A percentile compares a stretch with the other conserved stretches of the same genome.
These are phyloP conservation scores for Tritrichomonas foetus DNA, from an alignment of 208 protist species.

Conservation along the genomic window DNA sequence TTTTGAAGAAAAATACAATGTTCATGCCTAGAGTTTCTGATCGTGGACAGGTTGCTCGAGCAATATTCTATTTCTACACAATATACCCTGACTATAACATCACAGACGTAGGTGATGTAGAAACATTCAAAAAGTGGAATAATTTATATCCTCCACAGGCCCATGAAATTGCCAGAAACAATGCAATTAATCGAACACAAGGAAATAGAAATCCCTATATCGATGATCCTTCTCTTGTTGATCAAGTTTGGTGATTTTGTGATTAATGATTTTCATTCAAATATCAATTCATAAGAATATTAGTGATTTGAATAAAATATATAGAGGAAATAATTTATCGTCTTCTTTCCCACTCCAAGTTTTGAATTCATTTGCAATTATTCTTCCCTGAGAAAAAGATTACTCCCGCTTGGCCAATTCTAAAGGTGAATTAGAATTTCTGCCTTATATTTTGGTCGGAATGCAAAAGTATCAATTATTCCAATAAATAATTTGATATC, in stretches of 20 bases:
- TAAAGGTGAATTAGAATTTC: too few relatives aligned
- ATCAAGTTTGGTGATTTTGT: background rate
- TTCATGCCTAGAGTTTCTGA: slow-evolving; percentile 1
- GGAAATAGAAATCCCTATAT: background rate
- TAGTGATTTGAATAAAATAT: too few relatives aligned
- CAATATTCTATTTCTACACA: background rate
- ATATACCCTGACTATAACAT: background rate
- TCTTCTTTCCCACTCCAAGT: too few relatives aligned
- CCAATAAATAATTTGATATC: too few relatives aligned
- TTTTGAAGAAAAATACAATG: background rate
- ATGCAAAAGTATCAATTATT: too few relatives aligned
- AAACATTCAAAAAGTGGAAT: slow-evolving; percentile 10
- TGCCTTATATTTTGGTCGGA: too few relatives aligned
- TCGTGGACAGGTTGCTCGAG: background rate
- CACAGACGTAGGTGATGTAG: background rate
- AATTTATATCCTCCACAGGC: background rate
- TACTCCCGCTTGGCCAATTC: too few relatives aligned
- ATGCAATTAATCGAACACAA: background rate
- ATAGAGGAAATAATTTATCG: too few relatives aligned
- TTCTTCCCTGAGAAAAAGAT: too few relatives aligned
- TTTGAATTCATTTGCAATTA: too few relatives aligned
- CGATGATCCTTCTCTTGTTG: background rate
- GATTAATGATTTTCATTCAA: too few relatives aligned
- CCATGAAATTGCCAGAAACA: background rate
- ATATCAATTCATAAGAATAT: too few relatives aligned